A percentile compares a stretch with the other conserved stretches of the same genome.
Evolutionary conservation across 2,329 filamentous ascomycete genomes (phyloP).

Genomic region (Taxawa tesnikishii): DNA sequence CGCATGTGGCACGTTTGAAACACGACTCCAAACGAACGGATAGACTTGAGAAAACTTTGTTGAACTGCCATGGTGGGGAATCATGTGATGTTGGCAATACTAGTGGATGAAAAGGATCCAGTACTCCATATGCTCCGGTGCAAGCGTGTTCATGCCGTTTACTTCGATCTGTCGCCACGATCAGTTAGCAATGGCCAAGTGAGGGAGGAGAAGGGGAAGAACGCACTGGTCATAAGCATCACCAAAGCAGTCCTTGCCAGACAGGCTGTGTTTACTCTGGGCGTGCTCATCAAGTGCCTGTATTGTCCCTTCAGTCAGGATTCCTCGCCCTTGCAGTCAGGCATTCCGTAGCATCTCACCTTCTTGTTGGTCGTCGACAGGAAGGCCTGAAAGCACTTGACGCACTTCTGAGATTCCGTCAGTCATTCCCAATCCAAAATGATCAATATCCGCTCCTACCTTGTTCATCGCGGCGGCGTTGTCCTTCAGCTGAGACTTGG

Average conservation of each 20-base stretch:
- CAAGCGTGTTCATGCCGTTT: not conserved
- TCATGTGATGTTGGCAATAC: not conserved
- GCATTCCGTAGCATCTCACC: not conserved
- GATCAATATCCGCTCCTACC: not conserved
- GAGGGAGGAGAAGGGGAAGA: not conserved
- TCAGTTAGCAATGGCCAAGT: not conserved
- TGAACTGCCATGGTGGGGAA: not conserved
- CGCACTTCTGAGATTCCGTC: conserved; percentile 61
- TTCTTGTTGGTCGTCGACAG: conserved; percentile 59
- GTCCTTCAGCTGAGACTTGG: conserved; percentile 12
- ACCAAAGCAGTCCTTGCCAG: conserved; percentile 54
- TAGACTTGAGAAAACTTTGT: too few relatives aligned
- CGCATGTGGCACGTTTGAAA: too few relatives aligned
- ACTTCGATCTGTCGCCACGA: not conserved
- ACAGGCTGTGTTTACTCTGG: conserved; percentile 64
- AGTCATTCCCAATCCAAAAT: conserved; percentile 38
- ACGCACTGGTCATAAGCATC: not conserved
- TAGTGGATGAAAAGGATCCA: too few relatives aligned
- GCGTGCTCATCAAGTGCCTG: conserved; percentile 63
- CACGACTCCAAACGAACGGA: too few relatives aligned
- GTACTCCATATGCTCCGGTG: not conserved
- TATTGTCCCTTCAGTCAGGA: too few relatives aligned
- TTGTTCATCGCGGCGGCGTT: conserved; percentile 4
- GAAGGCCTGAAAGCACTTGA: conserved; percentile 66
- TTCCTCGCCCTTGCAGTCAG: not conserved